Conservation (phyloP, 148 eudicot genomes). For the Silene uniflora region DNA sequence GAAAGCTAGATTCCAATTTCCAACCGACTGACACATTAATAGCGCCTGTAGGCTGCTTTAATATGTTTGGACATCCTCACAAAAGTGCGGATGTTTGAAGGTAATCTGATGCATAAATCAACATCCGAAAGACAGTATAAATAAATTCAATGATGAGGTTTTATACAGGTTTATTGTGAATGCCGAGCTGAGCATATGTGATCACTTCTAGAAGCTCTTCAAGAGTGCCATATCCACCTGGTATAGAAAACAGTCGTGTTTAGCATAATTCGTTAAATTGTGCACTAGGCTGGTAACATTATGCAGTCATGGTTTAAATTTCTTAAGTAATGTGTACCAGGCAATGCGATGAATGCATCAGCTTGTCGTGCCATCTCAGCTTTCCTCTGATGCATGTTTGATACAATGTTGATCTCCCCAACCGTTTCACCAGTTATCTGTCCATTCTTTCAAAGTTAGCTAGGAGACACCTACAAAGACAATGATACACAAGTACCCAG, state of each 20-base stretch:
- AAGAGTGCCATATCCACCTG: constrained; percentile 90
- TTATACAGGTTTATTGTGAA: constrained; percentile 85
- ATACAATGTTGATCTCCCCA: constrained; percentile 77
- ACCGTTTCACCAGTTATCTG: constrained; percentile 82
- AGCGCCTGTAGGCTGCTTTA: constrained; percentile 18
- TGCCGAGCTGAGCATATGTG: constrained; percentile 90
- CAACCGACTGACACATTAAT: constrained; percentile 30
- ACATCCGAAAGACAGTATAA: not conserved
- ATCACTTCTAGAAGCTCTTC: constrained; percentile 92
- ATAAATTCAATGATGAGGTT: constrained; percentile 2
- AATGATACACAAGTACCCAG: too few species aligned
- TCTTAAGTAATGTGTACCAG: constrained; percentile 41
- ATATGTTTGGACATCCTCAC: constrained; percentile 17
- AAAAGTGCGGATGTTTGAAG: constrained; percentile 18
- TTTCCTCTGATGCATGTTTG: constrained; percentile 93
- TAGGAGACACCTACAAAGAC: not conserved
- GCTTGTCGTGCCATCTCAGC: constrained; percentile 99
- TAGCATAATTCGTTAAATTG: not conserved
- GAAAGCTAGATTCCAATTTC: constrained; percentile 36
- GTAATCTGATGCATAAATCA: constrained; percentile 7
- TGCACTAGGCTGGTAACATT: not conserved
- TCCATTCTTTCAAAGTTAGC: constrained; percentile 15
- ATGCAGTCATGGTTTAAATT: not conserved
- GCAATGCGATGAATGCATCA: constrained; percentile 91
- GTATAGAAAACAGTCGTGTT: not conserved